Conservation (phyloP, 2,329 filamentous ascomycete genomes). For the Fusarium floridanum region DNA sequence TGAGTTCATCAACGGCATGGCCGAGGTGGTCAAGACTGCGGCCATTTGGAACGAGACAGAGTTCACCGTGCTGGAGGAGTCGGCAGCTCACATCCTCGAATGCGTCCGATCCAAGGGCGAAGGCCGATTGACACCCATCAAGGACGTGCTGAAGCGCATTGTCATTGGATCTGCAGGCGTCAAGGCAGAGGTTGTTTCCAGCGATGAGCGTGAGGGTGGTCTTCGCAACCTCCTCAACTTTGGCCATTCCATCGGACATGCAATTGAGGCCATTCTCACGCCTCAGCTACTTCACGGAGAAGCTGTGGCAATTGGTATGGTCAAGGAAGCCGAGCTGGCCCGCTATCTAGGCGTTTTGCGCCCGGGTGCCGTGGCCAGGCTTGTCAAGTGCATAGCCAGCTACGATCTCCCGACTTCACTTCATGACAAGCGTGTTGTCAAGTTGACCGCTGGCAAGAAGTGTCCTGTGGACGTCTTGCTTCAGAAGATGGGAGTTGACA, state of each 20-base stretch:
- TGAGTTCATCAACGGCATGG: constrained; percentile 99
- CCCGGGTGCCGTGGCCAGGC: constrained; percentile 87
- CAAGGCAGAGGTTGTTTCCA: constrained; percentile 94
- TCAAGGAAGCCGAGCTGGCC: constrained; percentile 95
- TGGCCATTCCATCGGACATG: constrained; percentile 97
- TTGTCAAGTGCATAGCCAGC: constrained; percentile 94
- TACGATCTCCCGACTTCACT: constrained; percentile 91
- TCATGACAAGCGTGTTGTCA: constrained; percentile 84
- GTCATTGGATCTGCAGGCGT: constrained; percentile 92
- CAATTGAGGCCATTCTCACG: constrained; percentile 93
- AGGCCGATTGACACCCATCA: constrained; percentile 78
- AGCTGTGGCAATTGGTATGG: constrained; percentile 97
- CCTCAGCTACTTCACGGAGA: constrained; percentile 97
- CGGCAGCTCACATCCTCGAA: constrained; percentile 79
- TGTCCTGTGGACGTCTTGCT: constrained; percentile 90
- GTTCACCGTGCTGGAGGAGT: constrained; percentile 85
- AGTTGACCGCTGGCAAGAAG: constrained; percentile 85
- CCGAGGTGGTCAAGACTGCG: constrained; percentile 96
- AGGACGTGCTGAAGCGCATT: constrained; percentile 78
- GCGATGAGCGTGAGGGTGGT: constrained; percentile 94
- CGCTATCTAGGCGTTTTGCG: constrained; percentile 88
- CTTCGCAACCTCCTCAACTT: constrained; percentile 96
- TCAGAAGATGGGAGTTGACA: constrained; percentile 96
- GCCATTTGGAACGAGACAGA: constrained; percentile 94
- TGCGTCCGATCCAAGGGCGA: constrained; percentile 51